phyloP scores from a whole-genome alignment of 306 rosid genomes.

The Leucaena leucocephala region DNA sequence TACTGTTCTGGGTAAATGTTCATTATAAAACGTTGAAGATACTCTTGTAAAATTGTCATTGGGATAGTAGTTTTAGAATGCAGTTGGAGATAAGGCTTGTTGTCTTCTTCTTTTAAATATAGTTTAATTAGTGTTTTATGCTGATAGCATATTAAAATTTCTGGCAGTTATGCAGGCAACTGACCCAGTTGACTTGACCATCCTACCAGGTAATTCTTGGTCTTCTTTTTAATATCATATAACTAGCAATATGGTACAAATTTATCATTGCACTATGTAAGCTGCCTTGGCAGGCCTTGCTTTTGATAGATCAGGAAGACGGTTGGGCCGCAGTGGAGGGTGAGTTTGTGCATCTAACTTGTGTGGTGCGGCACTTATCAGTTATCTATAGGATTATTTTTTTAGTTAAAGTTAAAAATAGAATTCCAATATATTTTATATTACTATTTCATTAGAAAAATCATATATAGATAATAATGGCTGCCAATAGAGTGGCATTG shows the following conservation, averaged over 20 bases:
- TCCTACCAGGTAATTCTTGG: constrained; percentile 59
- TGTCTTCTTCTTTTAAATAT: background rate
- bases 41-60: background rate
- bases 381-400: background rate
- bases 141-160: constrained; percentile 3
- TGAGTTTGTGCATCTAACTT: constrained; percentile 24
- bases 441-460: background rate
- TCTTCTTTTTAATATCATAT: background rate
- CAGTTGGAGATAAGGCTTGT: background rate
- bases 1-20: background rate
- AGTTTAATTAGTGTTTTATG: background rate
- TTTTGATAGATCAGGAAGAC: constrained; percentile 72
- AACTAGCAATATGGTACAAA: constrained; percentile 1
- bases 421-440: background rate
- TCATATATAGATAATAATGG: background rate
- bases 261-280: constrained; percentile 14
- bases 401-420: background rate
- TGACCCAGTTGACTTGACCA: constrained; percentile 69
- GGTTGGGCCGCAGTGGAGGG: constrained; percentile 86
- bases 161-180: constrained; percentile 67
- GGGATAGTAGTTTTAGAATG: background rate
- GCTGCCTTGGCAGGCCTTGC: constrained; percentile 61
- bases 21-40: background rate
- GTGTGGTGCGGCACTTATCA: background rate
- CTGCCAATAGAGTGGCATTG: background rate